phyloP scores from a whole-genome alignment of 1,139 yeast genomes.

The Petasospora fabianii region DNA sequence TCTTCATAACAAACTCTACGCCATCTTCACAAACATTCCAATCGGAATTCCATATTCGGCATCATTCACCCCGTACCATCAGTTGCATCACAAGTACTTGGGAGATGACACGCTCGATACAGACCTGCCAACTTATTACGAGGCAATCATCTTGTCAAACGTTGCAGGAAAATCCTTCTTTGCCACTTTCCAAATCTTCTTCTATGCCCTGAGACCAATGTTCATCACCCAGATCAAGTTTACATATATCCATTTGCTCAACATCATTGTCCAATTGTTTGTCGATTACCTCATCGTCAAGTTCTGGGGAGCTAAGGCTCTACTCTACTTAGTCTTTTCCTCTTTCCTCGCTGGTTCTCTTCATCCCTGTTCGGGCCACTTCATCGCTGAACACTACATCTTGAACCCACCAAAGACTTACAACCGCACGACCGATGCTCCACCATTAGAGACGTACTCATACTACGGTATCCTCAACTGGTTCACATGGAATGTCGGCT shows the following conservation, averaged over 20 bases:
- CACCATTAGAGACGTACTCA: constrained; percentile 67
- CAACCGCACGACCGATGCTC: constrained; percentile 26
- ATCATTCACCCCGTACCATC: constrained; percentile 88
- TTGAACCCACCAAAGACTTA: constrained; percentile 52
- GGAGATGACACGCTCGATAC: constrained; percentile 88
- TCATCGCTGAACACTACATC: constrained; percentile 90
- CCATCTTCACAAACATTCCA: constrained; percentile 77
- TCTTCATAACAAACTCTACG: constrained; percentile 68
- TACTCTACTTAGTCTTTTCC: constrained; percentile 66
- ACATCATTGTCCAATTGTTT: constrained; percentile 55
- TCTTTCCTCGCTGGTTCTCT: constrained; percentile 87
- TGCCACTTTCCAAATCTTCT: constrained; percentile 84
- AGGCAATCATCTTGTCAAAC: constrained; percentile 69
- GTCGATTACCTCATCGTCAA: constrained; percentile 57
- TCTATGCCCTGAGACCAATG: constrained; percentile 89
- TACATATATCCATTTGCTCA: constrained; percentile 69
- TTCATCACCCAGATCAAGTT: constrained; percentile 72
- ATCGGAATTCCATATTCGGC: constrained; percentile 91
- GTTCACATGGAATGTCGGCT: constrained; percentile 89
- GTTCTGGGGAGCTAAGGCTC: constrained; percentile 60
- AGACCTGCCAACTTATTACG: constrained; percentile 78
- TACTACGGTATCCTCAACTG: constrained; percentile 78
- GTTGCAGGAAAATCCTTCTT: constrained; percentile 86
- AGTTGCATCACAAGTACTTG: constrained; percentile 82
- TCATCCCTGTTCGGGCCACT: constrained; percentile 95